Percentiles rank a stretch among this genome's conserved stretches.
These are phyloP conservation scores for Russula virescens DNA, from an alignment of 768 basidiomycete genomes.

Conservation along the genomic window DNA sequence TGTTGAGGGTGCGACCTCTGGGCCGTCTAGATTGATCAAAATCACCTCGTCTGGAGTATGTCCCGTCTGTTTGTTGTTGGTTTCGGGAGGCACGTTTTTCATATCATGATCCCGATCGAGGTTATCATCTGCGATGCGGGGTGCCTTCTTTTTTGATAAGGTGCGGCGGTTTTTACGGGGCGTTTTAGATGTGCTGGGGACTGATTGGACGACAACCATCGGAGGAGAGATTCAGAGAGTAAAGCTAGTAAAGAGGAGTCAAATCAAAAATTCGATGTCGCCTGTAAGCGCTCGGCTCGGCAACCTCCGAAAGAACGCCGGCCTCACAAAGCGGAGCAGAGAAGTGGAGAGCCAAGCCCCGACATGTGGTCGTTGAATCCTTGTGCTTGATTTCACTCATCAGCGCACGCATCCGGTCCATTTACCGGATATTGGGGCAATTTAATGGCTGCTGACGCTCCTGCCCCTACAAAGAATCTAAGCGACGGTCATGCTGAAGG, in stretches of 20 bases:
- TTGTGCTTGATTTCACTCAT: neutral
- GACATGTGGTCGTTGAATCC: no score
- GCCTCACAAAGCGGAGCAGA: neutral
- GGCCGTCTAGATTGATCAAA: slow-evolving; percentile 50
- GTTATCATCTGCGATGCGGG: slow-evolving; percentile 4
- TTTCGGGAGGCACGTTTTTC: neutral
- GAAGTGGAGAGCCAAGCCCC: no score
- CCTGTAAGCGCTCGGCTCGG: no score
- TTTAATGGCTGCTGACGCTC: slow-evolving; percentile 11
- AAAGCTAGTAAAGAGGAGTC: neutral
- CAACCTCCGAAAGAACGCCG: neutral
- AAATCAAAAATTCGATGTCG: neutral
- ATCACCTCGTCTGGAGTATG: slow-evolving; percentile 51
- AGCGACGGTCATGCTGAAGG: slow-evolving; percentile 17
- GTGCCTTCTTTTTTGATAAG: slow-evolving; percentile 42
- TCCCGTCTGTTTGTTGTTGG: slow-evolving; percentile 2
- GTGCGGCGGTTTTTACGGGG: slow-evolving; percentile 37
- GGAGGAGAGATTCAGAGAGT: neutral
- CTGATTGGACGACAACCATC: slow-evolving; percentile 41
- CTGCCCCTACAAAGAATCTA: neutral
- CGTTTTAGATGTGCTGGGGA: slow-evolving; percentile 30
- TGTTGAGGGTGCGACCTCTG: slow-evolving; percentile 39
- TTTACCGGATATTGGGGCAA: neutral
- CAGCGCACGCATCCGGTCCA: neutral
- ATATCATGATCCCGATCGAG: slow-evolving; percentile 16